These are phyloP conservation scores for Candida broadrunensis DNA, from an alignment of 805 yeast species.

Conservation along the genomic window DNA sequence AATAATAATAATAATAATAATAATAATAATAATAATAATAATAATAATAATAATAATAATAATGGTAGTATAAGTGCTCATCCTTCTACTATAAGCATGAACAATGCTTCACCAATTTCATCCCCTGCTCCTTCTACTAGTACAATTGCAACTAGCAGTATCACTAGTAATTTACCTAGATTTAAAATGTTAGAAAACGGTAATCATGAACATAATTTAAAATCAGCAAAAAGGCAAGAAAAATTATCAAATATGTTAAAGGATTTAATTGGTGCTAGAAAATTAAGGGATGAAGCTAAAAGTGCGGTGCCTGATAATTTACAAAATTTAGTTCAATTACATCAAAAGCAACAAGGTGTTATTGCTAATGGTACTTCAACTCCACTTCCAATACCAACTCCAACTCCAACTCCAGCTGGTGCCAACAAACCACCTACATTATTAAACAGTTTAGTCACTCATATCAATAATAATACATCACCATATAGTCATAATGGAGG, in stretches of 20 bases:
- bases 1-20: too few relatives aligned
- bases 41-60: too few relatives aligned
- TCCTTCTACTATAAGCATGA: not conserved
- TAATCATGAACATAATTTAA: conserved; percentile 74
- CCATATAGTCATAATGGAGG: conserved; percentile 14
- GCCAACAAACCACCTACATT: conserved; percentile 59
- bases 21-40: too few relatives aligned
- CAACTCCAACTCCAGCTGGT: too few relatives aligned
- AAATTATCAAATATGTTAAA: conserved; percentile 72
- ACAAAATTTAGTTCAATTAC: conserved; percentile 7
- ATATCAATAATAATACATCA: conserved; percentile 35
- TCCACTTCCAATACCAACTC: conserved; percentile 1
- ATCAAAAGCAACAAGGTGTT: conserved; percentile 4
- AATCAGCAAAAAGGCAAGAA: conserved; percentile 75
- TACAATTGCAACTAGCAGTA: not conserved
- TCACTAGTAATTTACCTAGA: conserved; percentile 28
- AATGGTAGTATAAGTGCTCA: not conserved
- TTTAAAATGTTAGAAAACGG: conserved; percentile 65
- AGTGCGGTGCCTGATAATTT: conserved; percentile 68
- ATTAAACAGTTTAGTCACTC: conserved; percentile 64
- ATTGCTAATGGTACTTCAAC: not conserved
- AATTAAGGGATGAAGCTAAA: conserved; percentile 65
- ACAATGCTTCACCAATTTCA: not conserved
- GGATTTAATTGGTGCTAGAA: conserved; percentile 72
- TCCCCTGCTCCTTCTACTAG: conserved; percentile 2